Percentiles rank a stretch among this genome's conserved stretches.
These are phyloP conservation scores for Allodekkera sacchari DNA, from an alignment of 805 yeast genomes.

Conservation along the genomic window DNA sequence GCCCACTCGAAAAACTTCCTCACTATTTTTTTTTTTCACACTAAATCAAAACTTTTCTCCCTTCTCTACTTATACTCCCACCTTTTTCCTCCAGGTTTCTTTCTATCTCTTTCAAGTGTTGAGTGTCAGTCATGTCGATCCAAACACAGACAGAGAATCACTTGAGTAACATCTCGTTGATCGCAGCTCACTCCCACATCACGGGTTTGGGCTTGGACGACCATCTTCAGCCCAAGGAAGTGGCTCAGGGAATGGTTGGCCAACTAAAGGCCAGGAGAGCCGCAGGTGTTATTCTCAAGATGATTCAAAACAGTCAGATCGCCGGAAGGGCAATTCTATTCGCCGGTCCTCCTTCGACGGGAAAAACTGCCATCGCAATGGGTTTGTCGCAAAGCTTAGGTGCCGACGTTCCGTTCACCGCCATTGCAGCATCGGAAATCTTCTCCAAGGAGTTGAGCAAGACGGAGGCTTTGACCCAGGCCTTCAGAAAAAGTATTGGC, in stretches of 20 bases:
- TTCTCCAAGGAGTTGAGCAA: slow-evolving; percentile 95
- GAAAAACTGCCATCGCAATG: slow-evolving; percentile 93
- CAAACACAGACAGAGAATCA: slow-evolving; percentile 1
- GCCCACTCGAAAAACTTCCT: too few species aligned
- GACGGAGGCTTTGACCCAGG: slow-evolving; percentile 94
- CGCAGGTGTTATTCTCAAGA: slow-evolving; percentile 89
- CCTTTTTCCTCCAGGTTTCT: too few species aligned
- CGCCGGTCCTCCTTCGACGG: slow-evolving; percentile 98
- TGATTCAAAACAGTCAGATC: slow-evolving; percentile 86
- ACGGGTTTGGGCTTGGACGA: slow-evolving; percentile 93
- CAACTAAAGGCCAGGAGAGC: slow-evolving; percentile 77
- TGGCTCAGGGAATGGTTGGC: slow-evolving; percentile 86
- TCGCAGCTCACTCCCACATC: slow-evolving; percentile 94
- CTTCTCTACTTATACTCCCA: too few species aligned
- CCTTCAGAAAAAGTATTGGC: slow-evolving; percentile 94
- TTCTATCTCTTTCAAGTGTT: too few species aligned
- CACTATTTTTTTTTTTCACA: too few species aligned
- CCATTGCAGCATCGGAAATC: slow-evolving; percentile 90
- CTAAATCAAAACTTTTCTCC: too few species aligned
- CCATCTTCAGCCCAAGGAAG: slow-evolving; percentile 70
- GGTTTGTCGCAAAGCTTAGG: slow-evolving; percentile 96
- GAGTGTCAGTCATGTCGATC: slow-evolving; percentile 11
- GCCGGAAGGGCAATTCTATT: slow-evolving; percentile 92
- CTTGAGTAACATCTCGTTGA: slow-evolving; percentile 18
- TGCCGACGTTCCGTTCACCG: slow-evolving; percentile 95